Conservation (phyloP, 169 alveolate genomes). For the Cryptosporidium felis region DNA sequence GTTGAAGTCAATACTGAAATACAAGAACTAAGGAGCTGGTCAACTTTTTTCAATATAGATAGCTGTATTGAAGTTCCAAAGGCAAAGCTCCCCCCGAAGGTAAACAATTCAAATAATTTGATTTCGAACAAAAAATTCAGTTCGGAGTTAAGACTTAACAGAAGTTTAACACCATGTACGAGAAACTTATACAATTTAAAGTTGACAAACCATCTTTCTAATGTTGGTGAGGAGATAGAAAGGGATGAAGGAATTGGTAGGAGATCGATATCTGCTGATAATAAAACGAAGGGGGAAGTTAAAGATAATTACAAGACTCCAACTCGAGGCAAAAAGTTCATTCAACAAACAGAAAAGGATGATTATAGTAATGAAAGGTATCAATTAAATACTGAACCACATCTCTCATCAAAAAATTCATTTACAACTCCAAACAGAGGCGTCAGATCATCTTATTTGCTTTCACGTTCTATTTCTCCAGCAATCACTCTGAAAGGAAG, state of each 20-base stretch:
- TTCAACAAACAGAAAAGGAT: no score
- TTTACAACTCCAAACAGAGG: not conserved
- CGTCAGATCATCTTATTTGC: conserved; percentile 3
- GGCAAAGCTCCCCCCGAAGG: conserved; percentile 16
- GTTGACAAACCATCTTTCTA: not conserved
- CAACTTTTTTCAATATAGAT: conserved; percentile 27
- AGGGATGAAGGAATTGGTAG: not conserved
- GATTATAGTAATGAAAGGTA: no score
- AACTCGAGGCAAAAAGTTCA: not conserved
- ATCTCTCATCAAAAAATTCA: not conserved
- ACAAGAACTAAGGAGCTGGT: conserved; percentile 16
- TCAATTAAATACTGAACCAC: no score
- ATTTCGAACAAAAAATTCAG: not conserved
- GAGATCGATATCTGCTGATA: conserved; percentile 55
- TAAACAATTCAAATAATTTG: not conserved
- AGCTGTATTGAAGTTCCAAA: conserved; percentile 42
- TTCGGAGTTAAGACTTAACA: not conserved
- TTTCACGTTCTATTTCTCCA: conserved; percentile 63
- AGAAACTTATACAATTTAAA: conserved; percentile 35
- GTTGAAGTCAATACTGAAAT: not conserved
- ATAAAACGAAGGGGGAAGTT: not conserved
- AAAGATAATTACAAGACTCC: not conserved
- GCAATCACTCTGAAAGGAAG: not conserved
- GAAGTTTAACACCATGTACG: conserved; percentile 40
- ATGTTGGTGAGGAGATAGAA: conserved; percentile 2